These are phyloP conservation scores for Synchytrium microbalum DNA, from an alignment of 371 early-diverging fungal species.

Conservation along the genomic window DNA sequence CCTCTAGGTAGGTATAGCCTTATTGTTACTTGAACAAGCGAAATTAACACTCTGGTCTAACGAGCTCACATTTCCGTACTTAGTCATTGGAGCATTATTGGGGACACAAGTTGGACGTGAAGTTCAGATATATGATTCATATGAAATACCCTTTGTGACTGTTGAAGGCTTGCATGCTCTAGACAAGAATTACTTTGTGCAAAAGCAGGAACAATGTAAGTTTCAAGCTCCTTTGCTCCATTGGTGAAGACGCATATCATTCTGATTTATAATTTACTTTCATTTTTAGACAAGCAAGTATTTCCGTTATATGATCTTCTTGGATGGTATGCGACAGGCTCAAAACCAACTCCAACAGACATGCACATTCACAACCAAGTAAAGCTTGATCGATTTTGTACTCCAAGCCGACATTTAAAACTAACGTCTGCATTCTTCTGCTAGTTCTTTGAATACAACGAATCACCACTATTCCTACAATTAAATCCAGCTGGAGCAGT, in stretches of 20 bases:
- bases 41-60: neutral
- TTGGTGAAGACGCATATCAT: neutral
- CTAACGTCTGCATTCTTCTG: too few species aligned
- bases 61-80: neutral
- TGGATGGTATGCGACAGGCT: slow-evolving; percentile 77
- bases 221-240: neutral
- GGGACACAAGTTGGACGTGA: slow-evolving; percentile 79
- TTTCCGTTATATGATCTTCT: slow-evolving; percentile 75
- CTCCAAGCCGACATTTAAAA: too few species aligned
- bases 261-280: neutral
- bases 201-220: slow-evolving; percentile 72
- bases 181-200: slow-evolving; percentile 52
- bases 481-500: slow-evolving; percentile 54
- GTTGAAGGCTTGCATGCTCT: slow-evolving; percentile 39
- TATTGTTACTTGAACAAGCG: slow-evolving; percentile 7
- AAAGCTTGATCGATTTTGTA: too few species aligned
- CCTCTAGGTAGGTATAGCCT: neutral
- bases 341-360: slow-evolving; percentile 50
- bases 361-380: slow-evolving; percentile 69
- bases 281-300: slow-evolving; percentile 63
- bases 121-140: slow-evolving; percentile 76
- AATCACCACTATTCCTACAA: slow-evolving; percentile 68
- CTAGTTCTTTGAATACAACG: slow-evolving; percentile 64
- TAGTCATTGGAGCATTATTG: slow-evolving; percentile 68
- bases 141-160: slow-evolving; percentile 50